Conservation (phyloP, 768 basidiomycete genomes). For the Boletus edulis region DNA sequence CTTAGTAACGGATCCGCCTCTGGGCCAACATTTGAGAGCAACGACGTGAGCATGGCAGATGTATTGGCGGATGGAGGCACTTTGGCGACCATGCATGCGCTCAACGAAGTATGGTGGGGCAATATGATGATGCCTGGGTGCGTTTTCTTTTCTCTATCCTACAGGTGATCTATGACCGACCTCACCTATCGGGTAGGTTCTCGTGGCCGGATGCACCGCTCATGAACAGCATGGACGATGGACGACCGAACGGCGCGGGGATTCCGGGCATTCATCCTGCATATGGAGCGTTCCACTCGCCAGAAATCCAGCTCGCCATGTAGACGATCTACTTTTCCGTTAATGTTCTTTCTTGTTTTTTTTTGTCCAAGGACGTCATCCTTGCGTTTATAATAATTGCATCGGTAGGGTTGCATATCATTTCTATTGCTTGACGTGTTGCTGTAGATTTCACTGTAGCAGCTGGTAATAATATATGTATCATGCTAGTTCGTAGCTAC, state of each 20-base stretch:
- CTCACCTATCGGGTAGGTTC: slow-evolving; percentile 17
- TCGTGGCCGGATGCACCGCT: slow-evolving; percentile 32
- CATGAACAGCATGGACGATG: slow-evolving; percentile 22
- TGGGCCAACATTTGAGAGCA: not conserved
- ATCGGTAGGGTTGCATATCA: not conserved
- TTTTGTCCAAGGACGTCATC: not conserved
- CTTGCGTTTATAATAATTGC: not conserved
- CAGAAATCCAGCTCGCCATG: slow-evolving; percentile 26
- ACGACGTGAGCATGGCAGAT: slow-evolving; percentile 27
- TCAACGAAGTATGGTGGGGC: slow-evolving; percentile 73
- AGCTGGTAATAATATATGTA: too few species aligned
- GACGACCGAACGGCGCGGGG: slow-evolving; percentile 1
- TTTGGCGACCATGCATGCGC: slow-evolving; percentile 69
- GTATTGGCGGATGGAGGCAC: slow-evolving; percentile 45
- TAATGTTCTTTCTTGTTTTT: too few species aligned
- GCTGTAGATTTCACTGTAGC: not conserved
- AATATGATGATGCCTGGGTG: slow-evolving; percentile 86
- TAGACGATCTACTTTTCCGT: not conserved
- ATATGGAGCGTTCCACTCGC: slow-evolving; percentile 18
- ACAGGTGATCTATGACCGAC: too few species aligned
- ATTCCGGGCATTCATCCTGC: slow-evolving; percentile 19
- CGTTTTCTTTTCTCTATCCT: not conserved
- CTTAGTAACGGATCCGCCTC: slow-evolving; percentile 6
- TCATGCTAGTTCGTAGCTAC: too few species aligned
- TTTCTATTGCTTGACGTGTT: not conserved